phyloP scores from a whole-genome alignment of 1,284 basidiomycete species.

The Kalmanozyma brasiliensis region DNA sequence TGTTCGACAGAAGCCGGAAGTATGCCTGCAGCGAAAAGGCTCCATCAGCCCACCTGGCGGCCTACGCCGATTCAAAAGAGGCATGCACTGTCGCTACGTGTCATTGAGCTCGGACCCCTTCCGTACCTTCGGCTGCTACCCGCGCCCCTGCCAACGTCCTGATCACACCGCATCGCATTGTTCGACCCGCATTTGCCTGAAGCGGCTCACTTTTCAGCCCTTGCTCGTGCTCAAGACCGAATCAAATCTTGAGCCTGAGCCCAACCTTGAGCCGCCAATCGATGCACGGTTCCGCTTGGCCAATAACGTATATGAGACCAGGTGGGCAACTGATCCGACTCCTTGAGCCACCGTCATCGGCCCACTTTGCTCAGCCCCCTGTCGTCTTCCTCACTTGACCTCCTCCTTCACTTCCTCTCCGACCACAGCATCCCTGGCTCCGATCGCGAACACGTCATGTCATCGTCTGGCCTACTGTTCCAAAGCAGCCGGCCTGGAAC shows the following conservation, averaged over 20 bases:
- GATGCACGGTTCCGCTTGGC: neutral
- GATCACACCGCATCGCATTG: neutral
- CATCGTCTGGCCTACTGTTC: slow-evolving; percentile 5
- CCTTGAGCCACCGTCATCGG: neutral
- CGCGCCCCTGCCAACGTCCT: neutral
- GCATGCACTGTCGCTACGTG: slow-evolving; percentile 3
- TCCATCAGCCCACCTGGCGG: too few species aligned
- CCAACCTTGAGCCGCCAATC: neutral
- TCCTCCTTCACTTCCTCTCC: neutral
- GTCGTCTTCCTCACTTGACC: neutral
- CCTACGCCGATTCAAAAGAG: too few species aligned
- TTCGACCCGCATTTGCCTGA: too few species aligned
- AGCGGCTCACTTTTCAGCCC: too few species aligned
- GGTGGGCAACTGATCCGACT: slow-evolving; percentile 2
- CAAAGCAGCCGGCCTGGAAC: too few species aligned
- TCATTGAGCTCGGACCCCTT: neutral
- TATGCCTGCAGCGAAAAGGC: too few species aligned
- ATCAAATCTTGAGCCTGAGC: too few species aligned
- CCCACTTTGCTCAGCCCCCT: neutral
- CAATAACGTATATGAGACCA: neutral
- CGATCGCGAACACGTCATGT: slow-evolving; percentile 3
- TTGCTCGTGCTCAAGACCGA: too few species aligned
- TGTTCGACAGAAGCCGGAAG: too few species aligned
- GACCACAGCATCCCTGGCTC: too few species aligned
- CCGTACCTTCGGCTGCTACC: neutral